Base-by-base conservation (phyloP, 192 early-diverging fungal species). In the Backusella sp. region DNA sequence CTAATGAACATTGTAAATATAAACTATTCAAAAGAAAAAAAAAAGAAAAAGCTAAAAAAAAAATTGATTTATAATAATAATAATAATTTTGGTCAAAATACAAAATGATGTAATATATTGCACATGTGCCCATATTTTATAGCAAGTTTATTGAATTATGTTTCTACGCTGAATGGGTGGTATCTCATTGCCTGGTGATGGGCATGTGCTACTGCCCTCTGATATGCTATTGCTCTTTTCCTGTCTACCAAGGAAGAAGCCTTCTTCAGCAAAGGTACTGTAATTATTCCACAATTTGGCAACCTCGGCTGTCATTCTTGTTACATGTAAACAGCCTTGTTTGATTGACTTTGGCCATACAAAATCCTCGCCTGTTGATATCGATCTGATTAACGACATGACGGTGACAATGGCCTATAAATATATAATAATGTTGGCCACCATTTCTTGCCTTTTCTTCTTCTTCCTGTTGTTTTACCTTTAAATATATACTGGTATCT, bases 341-440 rank as follows among this genome's bases (percentile, higher is more conserved):
- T 77, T 77, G n/a, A 81, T 53, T 15, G 76, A n/a, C 49, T 77
- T 77, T 32, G 80, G 76, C 72, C 76, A 81, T 21, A 35, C 30
- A n/a, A 77, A 73, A 26, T 81, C 80, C 30, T 81, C 73, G 59
- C 77, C 76, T 5, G 80, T 81, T 11, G 80, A 77, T 52, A 81
- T 49, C 19, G 80, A 73, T 53, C 76, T 68, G 35, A 81, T 74
- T 6, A 66, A 35, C 1, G 67, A 66, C 80, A 81, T 75, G 52
- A 81, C 66, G 19, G 67, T 28, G 0, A 81, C 76, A 75, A 77
- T 75, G 11, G 76, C 66, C 80, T 81, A 32, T 32, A 32, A 72
- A 46, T 49, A 14, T 35, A 39, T 1, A 21, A 68, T 14, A 21
- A 41, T 11, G 12, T 69, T n/a, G 4, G 1, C 5, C 35, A n/a